A percentile compares a stretch with the other conserved stretches of the same genome.
Conservation (phyloP, 345 rosid species). For the Durio zibethinus region DNA sequence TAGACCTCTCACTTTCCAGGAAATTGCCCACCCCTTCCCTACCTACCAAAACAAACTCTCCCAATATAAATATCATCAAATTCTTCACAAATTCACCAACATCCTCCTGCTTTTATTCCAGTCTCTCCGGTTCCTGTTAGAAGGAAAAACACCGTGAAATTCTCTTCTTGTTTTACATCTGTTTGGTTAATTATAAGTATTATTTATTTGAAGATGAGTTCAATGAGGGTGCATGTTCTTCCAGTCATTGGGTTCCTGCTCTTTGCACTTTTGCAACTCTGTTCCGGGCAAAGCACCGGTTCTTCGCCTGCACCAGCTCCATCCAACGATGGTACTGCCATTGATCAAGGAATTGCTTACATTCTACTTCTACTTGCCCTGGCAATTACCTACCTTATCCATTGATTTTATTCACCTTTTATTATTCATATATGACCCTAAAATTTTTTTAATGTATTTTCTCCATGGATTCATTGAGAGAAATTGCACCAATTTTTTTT, state of each 20-base stretch:
- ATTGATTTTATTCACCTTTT: background rate
- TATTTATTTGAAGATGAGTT: slow-evolving; percentile 1
- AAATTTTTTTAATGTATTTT: background rate
- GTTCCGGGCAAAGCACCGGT: slow-evolving; percentile 1
- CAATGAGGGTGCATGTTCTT: background rate
- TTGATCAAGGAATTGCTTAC: slow-evolving; percentile 22
- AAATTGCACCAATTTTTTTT: background rate
- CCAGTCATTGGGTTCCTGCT: background rate
- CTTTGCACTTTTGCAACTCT: background rate
- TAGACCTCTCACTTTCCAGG: background rate
- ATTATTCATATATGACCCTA: background rate
- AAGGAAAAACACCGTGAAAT: background rate
- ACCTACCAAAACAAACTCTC: background rate
- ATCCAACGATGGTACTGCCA: slow-evolving; percentile 1
- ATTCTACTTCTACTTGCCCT: slow-evolving; percentile 13
- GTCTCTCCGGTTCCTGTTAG: too few relatives aligned
- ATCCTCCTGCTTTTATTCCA: background rate
- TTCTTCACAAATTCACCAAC: background rate
- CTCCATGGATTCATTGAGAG: background rate
- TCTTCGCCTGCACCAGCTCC: slow-evolving; percentile 12
- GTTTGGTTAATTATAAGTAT: background rate
- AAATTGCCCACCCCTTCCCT: background rate
- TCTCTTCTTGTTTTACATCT: background rate
- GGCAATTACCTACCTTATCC: slow-evolving; percentile 11
- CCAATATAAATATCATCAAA: background rate